Base-by-base conservation (phyloP, 2,329 filamentous ascomycete species). In the Geosmithia flava region DNA sequence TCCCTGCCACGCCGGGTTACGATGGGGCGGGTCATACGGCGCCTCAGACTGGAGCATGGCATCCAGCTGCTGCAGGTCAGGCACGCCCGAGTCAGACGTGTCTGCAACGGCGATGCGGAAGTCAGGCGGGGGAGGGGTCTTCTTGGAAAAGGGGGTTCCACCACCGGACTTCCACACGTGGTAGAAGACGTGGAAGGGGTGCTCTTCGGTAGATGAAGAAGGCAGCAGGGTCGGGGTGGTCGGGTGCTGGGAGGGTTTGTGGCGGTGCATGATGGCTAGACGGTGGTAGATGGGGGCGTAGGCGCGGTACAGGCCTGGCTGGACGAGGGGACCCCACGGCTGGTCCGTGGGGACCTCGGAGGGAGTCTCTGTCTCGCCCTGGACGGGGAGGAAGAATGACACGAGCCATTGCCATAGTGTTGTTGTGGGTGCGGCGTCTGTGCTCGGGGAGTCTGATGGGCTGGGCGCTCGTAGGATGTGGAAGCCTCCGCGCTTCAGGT, bases 61-160 rank as follows among this genome's bases (percentile, higher is more conserved):
- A 17, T 78, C 69, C 15, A 96, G 67, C 61, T 97, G 78, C 17
- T 78, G 72, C 2, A 91, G 68, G 0, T 83, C 83, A 0, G 93
- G 93, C 13, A 95, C 69, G 2, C 67, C 68, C 0, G 84, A 83
- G 19, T 80, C 75, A 19, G 83, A 78, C 3, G 88, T 85, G 60
- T 93, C 83, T 48, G 91, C 74, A 16, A 97, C 85, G 16, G 85
- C 85, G 51, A 97, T 76, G 50, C 84, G 81, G 63, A 95, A 96
- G 61, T 96, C 87, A 0, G 91, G 89, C 0, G 76, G 60, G 0
- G 84, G 83, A 1, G 87, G 89, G 5, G 75, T 78, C n/a, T 81
- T 79, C 65, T 96, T 96, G 55, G 82, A 81, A 68, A 91, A 93
- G 1, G 75, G 70, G 4, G 48, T 33, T 61, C 62, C 71, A 62